Conservation (phyloP, 2,329 filamentous ascomycete genomes). For the Leptosphaerulina australis region DNA sequence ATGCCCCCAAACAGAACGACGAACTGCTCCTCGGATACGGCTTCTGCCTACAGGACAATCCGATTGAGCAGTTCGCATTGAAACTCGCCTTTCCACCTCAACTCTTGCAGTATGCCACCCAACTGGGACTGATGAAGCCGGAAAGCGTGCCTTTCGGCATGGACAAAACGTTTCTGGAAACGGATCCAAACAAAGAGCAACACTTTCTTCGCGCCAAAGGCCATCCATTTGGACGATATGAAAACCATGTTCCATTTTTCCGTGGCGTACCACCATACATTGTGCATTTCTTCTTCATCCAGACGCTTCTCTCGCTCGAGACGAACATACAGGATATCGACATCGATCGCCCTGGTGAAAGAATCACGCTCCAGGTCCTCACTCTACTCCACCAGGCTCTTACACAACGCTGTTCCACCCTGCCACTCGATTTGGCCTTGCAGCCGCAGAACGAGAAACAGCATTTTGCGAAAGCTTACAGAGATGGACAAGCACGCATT, state of each 20-base stretch:
- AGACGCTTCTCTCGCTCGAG: slow-evolving; percentile 30
- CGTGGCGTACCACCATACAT: slow-evolving; percentile 45
- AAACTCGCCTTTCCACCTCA: slow-evolving; percentile 50
- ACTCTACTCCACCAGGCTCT: slow-evolving; percentile 34
- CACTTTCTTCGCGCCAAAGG: slow-evolving; percentile 41
- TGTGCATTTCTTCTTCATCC: slow-evolving; percentile 41
- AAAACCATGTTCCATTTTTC: slow-evolving; percentile 36
- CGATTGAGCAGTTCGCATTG: slow-evolving; percentile 54
- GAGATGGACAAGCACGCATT: slow-evolving; percentile 48
- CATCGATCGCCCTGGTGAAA: slow-evolving; percentile 20
- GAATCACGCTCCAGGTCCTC: slow-evolving; percentile 33
- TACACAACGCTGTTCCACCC: slow-evolving; percentile 25
- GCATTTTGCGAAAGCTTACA: slow-evolving; percentile 51
- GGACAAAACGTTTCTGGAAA: slow-evolving; percentile 26
- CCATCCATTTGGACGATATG: slow-evolving; percentile 45
- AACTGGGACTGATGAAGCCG: slow-evolving; percentile 23
- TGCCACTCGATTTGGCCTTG: slow-evolving; percentile 18
- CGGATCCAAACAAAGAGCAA: slow-evolving; percentile 36
- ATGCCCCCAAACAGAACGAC: slow-evolving; percentile 60
- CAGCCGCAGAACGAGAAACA: slow-evolving; percentile 46
- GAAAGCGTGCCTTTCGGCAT: slow-evolving; percentile 37
- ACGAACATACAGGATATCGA: slow-evolving; percentile 21
- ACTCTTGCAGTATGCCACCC: slow-evolving; percentile 28
- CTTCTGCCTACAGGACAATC: slow-evolving; percentile 56
- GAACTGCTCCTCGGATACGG: slow-evolving; percentile 61